Base-by-base conservation (phyloP, 2,329 filamentous ascomycete species). In the Penicillium sp. region DNA sequence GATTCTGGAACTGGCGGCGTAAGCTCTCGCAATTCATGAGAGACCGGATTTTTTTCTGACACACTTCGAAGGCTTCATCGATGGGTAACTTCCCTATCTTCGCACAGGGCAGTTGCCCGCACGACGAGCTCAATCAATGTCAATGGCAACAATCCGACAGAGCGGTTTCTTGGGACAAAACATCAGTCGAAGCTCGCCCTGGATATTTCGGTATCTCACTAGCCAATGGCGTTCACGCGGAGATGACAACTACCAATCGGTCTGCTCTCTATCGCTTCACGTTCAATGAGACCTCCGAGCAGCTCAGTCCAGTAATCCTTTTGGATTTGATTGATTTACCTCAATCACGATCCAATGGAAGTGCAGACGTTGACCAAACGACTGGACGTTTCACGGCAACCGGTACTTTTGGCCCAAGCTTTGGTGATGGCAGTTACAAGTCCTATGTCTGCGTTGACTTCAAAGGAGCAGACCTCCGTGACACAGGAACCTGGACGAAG, bases 21-120 rank as follows among this genome's bases (percentile, higher is more conserved):
- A 61, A 54, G 59, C 34, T 41, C n/a, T 34, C 3, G 7, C 25
- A 22, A 5, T 12, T 2, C 4, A 22, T 25, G n/a, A n/a, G 7
- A 19, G 12, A 41, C 2, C 4, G 22, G 25, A 9, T 5, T 7
- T 3, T 3, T 19, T 4, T 35, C 45, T 47, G 13, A 47, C 38
- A 38, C 10, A n/a, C 8, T 16, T 11, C 7, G 7, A n/a, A 65
- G 67, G 56, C 70, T 1, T 80, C 85, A 0, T 88, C 83, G 3
- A 70, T 89, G 13, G 87, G 86, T 12, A 88, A 88, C 61, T 89
- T 89, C 45, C 83, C 87, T 0, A 72, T 89, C 1, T 89, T 89
- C 55, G 77, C 85, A 0, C 84, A 87, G 53, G 70, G 78, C 3
- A 73, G 75, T 34, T 89, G 86, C 55, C 74, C 78, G 0, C 76